A percentile compares a stretch with the other conserved stretches of the same genome.
phyloP scores from a whole-genome alignment of 2,329 filamentous ascomycete species.

The Zymoseptoria pseudotritici region DNA sequence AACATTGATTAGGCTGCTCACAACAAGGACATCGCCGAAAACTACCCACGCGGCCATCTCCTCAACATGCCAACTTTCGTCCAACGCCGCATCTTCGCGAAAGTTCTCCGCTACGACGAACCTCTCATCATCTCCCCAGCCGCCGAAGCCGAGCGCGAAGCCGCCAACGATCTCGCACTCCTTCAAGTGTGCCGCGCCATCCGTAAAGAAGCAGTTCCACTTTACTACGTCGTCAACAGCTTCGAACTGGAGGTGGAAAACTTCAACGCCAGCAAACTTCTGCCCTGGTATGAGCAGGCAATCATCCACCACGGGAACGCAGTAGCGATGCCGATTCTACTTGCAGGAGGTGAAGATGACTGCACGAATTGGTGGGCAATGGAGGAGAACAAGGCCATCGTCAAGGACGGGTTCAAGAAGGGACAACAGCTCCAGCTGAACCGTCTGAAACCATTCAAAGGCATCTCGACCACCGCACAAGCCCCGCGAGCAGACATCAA shows the following conservation, averaged over 20 bases:
- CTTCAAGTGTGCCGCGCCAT: neutral
- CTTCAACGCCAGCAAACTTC: neutral
- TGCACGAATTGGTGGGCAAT: neutral
- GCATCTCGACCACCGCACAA: neutral
- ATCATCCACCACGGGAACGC: neutral
- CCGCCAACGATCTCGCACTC: neutral
- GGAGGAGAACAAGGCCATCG: neutral
- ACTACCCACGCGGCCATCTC: neutral
- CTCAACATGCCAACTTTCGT: neutral
- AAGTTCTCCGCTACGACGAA: neutral
- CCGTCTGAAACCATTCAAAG: neutral
- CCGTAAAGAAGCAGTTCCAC: neutral
- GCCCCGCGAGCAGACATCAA: neutral
- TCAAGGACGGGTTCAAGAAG: neutral
- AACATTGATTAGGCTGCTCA: neutral
- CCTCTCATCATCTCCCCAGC: neutral
- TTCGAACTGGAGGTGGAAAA: neutral
- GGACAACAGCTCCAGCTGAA: neutral
- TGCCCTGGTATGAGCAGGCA: neutral
- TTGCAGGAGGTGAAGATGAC: neutral
- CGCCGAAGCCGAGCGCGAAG: neutral
- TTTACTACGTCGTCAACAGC: neutral
- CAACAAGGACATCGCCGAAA: neutral
- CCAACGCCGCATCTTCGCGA: neutral
- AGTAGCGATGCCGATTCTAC: neutral